phyloP scores from a whole-genome alignment of 140 eudicot species.

The Ambrosia hybrid region DNA sequence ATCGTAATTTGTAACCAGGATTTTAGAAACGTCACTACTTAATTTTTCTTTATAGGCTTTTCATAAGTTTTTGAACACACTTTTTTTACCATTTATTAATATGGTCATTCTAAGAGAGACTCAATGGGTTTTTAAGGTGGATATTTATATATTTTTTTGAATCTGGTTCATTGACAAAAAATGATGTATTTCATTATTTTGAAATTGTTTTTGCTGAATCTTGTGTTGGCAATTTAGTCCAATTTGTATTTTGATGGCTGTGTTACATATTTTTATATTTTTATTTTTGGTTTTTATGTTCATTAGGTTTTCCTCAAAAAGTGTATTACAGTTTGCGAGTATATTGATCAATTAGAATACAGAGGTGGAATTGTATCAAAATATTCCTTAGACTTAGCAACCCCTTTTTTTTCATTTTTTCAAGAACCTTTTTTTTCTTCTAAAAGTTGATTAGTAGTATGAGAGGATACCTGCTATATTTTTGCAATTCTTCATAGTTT shows the following conservation, averaged over 20 bases:
- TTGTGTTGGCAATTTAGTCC: not conserved
- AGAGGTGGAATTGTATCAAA: not conserved
- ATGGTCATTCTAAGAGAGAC: not conserved
- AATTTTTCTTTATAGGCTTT: not conserved
- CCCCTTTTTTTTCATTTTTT: no score
- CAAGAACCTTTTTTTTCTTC: no score
- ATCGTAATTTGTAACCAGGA: not conserved
- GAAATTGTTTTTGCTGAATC: conserved; percentile 3
- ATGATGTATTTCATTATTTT: not conserved
- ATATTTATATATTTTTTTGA: not conserved
- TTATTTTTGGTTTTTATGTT: not conserved
- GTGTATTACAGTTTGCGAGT: conserved; percentile 1
- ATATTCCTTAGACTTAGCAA: no score
- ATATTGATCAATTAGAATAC: conserved; percentile 7
- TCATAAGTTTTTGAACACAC: not conserved
- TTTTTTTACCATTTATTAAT: no score
- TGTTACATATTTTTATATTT: not conserved
- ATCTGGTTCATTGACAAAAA: not conserved
- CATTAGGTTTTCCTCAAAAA: not conserved
- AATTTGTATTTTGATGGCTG: not conserved
- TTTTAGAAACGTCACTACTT: not conserved
- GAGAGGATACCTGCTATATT: no score
- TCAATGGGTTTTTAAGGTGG: not conserved
- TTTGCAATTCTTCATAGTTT: no score
- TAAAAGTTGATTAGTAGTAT: no score